A percentile compares a stretch with the other conserved stretches of the same genome.
Evolutionary conservation across 2,329 filamentous ascomycete genomes (phyloP).

Genomic region (Sphaerulina populicola): DNA sequence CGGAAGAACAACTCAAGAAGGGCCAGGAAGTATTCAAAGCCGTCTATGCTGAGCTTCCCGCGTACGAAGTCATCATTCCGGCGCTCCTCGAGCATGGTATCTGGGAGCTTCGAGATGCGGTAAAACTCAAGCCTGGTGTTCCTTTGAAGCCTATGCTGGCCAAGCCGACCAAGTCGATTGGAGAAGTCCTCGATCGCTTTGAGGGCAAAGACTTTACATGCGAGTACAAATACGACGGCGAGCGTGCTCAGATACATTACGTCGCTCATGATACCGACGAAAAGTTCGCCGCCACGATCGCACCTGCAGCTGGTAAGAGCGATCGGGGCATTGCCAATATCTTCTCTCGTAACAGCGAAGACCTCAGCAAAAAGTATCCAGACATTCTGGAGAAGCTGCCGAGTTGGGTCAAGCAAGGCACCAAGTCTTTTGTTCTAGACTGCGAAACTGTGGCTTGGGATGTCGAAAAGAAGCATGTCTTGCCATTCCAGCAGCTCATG

Average conservation of each 20-base stretch:
- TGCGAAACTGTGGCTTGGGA: conserved; percentile 98
- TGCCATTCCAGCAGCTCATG: conserved; percentile 98
- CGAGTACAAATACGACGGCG: conserved; percentile 98
- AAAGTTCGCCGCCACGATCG: conserved; percentile 54
- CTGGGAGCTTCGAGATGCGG: conserved; percentile 68
- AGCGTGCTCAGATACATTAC: conserved; percentile 97
- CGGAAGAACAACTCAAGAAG: conserved; percentile 66
- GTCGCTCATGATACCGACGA: conserved; percentile 71
- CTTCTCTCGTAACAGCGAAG: conserved; percentile 95
- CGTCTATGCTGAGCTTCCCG: conserved; percentile 80
- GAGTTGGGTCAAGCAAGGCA: conserved; percentile 80
- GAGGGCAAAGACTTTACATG: conserved; percentile 94
- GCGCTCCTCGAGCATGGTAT: conserved; percentile 82
- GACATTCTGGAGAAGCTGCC: conserved; percentile 84
- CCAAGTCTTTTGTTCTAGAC: conserved; percentile 94
- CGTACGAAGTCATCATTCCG: conserved; percentile 90
- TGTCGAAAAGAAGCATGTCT: conserved; percentile 82
- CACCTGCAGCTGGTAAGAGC: conserved; percentile 55
- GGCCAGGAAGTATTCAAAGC: conserved; percentile 81
- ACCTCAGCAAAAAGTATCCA: conserved; percentile 93
- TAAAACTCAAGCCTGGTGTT: conserved; percentile 86
- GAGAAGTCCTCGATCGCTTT: conserved; percentile 92
- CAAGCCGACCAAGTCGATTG: conserved; percentile 96
- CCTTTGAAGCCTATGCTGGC: conserved; percentile 98
- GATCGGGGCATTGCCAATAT: conserved; percentile 76